phyloP scores from a whole-genome alignment of 768 basidiomycete genomes.

The Russula ochroleuca region DNA sequence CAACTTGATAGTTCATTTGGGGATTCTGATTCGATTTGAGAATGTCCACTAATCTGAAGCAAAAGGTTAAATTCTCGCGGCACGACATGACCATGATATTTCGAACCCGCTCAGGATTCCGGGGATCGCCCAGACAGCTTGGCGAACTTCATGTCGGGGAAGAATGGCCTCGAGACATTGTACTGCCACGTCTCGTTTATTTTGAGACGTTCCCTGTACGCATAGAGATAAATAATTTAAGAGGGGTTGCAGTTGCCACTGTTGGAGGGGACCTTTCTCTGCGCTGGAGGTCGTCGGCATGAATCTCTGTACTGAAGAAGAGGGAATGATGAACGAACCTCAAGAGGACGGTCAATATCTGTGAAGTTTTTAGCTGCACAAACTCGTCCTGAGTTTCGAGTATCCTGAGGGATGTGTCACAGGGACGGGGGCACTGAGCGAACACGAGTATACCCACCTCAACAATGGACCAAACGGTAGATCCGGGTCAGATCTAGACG shows the following conservation, averaged over 20 bases:
- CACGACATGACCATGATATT: constrained; percentile 24
- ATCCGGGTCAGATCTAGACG: constrained; percentile 64
- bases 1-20: constrained; percentile 94
- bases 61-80: constrained; percentile 5
- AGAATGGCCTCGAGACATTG: constrained; percentile 87
- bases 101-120: constrained; percentile 62
- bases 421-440: background rate
- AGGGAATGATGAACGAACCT: constrained; percentile 48
- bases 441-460: constrained; percentile 45
- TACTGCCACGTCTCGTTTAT: constrained; percentile 84
- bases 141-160: constrained; percentile 73
- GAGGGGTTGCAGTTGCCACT: constrained; percentile 37
- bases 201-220: constrained; percentile 42
- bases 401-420: constrained; percentile 47
- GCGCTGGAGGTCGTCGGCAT: constrained; percentile 27
- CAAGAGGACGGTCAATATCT: constrained; percentile 86
- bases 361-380: constrained; percentile 83
- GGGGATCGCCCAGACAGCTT: constrained; percentile 73
- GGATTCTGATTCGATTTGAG: constrained; percentile 77
- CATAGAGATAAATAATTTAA: constrained; percentile 33
- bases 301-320: background rate
- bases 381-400: constrained; percentile 90
- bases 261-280: constrained; percentile 31
- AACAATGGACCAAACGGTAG: constrained; percentile 78
- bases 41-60: constrained; percentile 70